These are phyloP conservation scores for Candida railenensis DNA, from an alignment of 805 yeast species.

Conservation along the genomic window DNA sequence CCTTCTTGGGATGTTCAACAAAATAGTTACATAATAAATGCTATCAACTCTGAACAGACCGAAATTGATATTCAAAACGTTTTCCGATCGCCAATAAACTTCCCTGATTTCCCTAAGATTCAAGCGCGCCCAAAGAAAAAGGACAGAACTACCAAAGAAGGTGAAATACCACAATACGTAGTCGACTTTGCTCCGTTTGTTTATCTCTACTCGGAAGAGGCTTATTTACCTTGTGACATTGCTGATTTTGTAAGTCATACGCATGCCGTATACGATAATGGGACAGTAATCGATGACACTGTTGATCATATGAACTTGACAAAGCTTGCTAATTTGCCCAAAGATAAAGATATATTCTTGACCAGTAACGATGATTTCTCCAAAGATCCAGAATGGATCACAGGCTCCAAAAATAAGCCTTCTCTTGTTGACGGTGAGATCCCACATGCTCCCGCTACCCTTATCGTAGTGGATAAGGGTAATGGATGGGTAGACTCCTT, in stretches of 20 bases:
- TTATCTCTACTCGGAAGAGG: constrained; percentile 85
- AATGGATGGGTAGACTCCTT: constrained; percentile 93
- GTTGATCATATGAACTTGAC: constrained; percentile 29
- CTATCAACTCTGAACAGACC: constrained; percentile 17
- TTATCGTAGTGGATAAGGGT: constrained; percentile 88
- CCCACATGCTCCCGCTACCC: constrained; percentile 72
- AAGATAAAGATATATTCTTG: constrained; percentile 47
- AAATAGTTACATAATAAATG: constrained; percentile 21
- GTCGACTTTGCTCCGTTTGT: constrained; percentile 73
- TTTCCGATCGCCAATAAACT: constrained; percentile 23
- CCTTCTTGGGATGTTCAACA: constrained; percentile 17
- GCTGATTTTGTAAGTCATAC: constrained; percentile 67
- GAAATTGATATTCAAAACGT: constrained; percentile 24
- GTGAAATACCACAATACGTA: constrained; percentile 65
- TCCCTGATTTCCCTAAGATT: constrained; percentile 35
- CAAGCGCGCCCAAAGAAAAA: constrained; percentile 26
- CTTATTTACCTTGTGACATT: constrained; percentile 81
- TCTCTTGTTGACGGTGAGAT: constrained; percentile 69
- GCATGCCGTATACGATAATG: constrained; percentile 52
- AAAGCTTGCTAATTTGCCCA: constrained; percentile 29
- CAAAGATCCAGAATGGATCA: constrained; percentile 75
- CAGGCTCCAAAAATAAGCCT: constrained; percentile 70
- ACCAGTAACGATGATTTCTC: constrained; percentile 72
- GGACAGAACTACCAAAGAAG: constrained; percentile 42
- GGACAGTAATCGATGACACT: constrained; percentile 38